Base-by-base conservation (phyloP, 768 basidiomycete species). In the Suillus decipiens region DNA sequence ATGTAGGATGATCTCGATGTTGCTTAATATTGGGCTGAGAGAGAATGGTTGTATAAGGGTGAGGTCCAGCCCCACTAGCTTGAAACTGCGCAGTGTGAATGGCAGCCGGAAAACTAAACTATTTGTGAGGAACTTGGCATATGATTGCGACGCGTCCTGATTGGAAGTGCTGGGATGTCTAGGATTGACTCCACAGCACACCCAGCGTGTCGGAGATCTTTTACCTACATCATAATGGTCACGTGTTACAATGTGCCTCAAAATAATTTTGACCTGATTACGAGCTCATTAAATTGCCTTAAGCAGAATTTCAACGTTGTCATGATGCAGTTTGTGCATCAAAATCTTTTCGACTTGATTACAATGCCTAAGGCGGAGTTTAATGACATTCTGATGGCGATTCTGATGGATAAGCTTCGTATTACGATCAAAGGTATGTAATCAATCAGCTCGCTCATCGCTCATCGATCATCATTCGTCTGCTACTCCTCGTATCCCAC, bases 161-260 rank as follows among this genome's bases (percentile, higher is more conserved):
- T 56, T 5, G 69, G 56, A 33, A 70, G 63, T 15, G 70, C 42
- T 37, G 67, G 71, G 0, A 66, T n/a, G 6, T 73, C 59, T 51
- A 1, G 60, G 62, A 17, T 59, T 64, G 5, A 43, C 63, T 2
- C 66, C 67, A 42, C n/a, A n/a, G n/a, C n/a, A n/a, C n/a, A n/a
- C n/a, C n/a, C n/a, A n/a, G n/a, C n/a, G n/a, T 45, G 45, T 45
- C n/a, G 45, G 45, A 45, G n/a, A 45, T 45, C 4, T 45, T 45
- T 45, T 45, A 45, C n/a, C 9, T 1, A 11, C n/a, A 45, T 45
- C n/a, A 22, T 45, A 45, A 45, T 45, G 45, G n/a, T 45, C 45
- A 22, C 45, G 19, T 22, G n/a, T 45, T 45, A n/a, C 5, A 11
- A 45, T 45, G n/a, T 11, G 3, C n/a, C 45, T 45, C 11, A 2